Evolutionary conservation across 306 rosid genomes (phyloP).

Genomic region (Nissolia schottii): DNA sequence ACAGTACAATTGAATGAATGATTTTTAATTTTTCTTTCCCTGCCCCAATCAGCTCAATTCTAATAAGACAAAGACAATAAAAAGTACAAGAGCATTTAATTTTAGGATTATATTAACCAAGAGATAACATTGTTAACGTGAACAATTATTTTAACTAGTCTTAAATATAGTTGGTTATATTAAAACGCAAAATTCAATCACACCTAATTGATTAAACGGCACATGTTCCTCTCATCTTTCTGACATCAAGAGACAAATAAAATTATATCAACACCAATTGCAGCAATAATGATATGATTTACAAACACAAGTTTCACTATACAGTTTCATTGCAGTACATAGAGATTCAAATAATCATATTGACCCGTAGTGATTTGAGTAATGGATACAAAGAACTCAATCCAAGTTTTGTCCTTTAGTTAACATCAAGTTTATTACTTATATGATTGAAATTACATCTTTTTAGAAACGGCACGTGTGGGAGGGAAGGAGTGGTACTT

Average conservation of each 20-base stretch:
- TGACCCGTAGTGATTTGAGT: no score
- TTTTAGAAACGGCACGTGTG: conserved; percentile 67
- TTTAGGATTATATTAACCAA: conserved; percentile 1
- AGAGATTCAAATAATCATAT: no score
- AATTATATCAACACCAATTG: neutral
- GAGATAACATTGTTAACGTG: conserved; percentile 22
- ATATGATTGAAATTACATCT: neutral
- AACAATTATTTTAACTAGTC: conserved; percentile 11
- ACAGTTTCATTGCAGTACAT: no score
- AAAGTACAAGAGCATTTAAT: conserved; percentile 2
- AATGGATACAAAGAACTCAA: no score
- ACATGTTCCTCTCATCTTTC: conserved; percentile 17
- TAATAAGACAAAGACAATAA: conserved; percentile 12
- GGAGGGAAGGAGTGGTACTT: conserved; percentile 97
- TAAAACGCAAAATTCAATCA: neutral
- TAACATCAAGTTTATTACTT: no score
- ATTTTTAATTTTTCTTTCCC: neutral
- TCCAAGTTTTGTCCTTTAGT: no score
- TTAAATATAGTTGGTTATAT: conserved; percentile 36
- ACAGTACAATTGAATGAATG: neutral
- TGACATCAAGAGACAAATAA: neutral
- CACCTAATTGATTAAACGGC: conserved; percentile 11
- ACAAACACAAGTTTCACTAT: neutral
- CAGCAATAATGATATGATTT: neutral
- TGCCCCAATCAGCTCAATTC: conserved; percentile 4